Evolutionary conservation across 1,284 basidiomycete genomes (phyloP), one percentile per base, ranked within the genome.

Genomic region (Meira miltonrushii): DNA sequence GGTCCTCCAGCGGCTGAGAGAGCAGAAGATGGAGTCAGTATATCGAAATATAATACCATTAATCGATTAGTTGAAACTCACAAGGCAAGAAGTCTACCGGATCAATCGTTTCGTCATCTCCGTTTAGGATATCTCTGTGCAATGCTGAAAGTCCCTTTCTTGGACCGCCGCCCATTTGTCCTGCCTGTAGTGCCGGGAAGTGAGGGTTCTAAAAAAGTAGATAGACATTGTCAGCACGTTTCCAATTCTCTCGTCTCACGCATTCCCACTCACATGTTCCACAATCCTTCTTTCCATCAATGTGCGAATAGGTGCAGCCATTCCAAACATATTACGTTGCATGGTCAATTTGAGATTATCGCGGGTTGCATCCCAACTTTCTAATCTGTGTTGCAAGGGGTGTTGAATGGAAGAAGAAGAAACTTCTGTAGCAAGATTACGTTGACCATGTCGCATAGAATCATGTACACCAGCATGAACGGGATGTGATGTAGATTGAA

Each of bases 281-380:
- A 91, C 90, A 50, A 92, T 84, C 82, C 88, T 89, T 72, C 92
- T 84, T 79, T 98, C 94, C 94, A 98, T 97, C 70, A 94, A 82
- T 59, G 86, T 82, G 47, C 92, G 84, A 78, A 95, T 84, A 5
- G 94, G 94, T 39, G 89, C 87, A 68, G 90, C 89, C 66, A 97
- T 78, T 40, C 94, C 94, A 74, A 88, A 89, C 40, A 87, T 80
- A 79, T 92, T 87, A 57, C 93, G 85, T 77, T 92, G 85, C 80
- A 95, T 81, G 47, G 86, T 91, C 62, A 95, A 82, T 78, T 89
- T 88, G 59, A 93, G 78, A 78, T 89, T 88, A 77, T 91, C 88
- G 78, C 94, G 91, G 5, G 93, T 93, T 67, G 86, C 86, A 59
- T 92, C 87, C 94, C 94, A 98, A 39, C 66, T 57, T 56, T 75